A percentile compares a stretch with the other conserved stretches of the same genome.
These are phyloP conservation scores for Trypanosoma conorhini DNA, from an alignment of 208 protist genomes.

Conservation along the genomic window DNA sequence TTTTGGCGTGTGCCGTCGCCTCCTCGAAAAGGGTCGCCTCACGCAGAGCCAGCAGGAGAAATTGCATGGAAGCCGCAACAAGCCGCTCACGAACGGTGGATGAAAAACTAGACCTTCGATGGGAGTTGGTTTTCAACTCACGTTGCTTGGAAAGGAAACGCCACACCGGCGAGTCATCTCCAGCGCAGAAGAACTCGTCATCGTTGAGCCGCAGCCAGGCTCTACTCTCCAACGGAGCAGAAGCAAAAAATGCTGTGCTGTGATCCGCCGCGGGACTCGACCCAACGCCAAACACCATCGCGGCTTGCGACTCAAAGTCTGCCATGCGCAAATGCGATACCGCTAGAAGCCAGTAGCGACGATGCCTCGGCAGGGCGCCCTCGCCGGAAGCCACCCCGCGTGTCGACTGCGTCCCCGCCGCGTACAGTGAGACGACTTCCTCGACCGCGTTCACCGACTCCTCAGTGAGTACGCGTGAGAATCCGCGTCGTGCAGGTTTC, in stretches of 20 bases:
- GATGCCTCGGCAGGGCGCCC: conserved; percentile 22
- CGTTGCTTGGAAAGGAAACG: not conserved
- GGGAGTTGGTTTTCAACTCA: not conserved
- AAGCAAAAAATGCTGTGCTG: not conserved
- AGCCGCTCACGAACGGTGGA: conserved; percentile 28
- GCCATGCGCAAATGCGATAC: conserved; percentile 51
- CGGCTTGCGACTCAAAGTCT: conserved; percentile 13
- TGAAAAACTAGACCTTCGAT: not conserved
- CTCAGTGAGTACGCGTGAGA: conserved; percentile 26
- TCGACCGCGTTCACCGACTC: conserved; percentile 38
- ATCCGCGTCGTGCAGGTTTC: not conserved
- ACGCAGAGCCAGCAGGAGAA: conserved; percentile 31
- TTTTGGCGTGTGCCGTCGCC: not conserved
- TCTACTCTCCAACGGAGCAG: not conserved
- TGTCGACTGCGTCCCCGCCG: not conserved
- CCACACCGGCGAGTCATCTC: not conserved
- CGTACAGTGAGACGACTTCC: conserved; percentile 34
- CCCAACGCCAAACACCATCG: not conserved
- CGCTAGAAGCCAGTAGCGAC: conserved; percentile 44
- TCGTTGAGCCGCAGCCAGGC: conserved; percentile 3
- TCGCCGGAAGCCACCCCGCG: not conserved
- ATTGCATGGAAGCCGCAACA: conserved; percentile 32
- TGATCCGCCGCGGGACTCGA: not conserved
- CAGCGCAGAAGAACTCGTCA: not conserved
- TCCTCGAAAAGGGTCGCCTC: conserved; percentile 10